Conservation (phyloP, 257 asterid genomes). For the Penstemon newberryi region DNA sequence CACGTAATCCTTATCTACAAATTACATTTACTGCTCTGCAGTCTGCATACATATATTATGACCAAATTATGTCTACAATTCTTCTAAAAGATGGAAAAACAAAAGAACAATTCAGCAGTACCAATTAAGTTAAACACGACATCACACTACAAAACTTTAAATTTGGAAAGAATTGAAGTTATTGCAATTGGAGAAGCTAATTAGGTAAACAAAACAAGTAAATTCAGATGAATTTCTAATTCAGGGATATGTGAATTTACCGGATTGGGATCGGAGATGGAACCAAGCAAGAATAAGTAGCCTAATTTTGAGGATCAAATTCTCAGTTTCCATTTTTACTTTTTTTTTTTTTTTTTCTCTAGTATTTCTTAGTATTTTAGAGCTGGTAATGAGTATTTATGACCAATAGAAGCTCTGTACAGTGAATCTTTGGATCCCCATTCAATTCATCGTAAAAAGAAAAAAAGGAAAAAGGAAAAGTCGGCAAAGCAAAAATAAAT, state of each 20-base stretch:
- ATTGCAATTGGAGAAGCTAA: not conserved
- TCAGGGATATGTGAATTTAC: constrained; percentile 35
- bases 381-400: not conserved
- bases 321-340: constrained; percentile 37
- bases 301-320: constrained; percentile 47
- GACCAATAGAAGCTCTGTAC: not conserved
- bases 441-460: not conserved
- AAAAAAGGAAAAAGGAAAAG: no score
- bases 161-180: no score
- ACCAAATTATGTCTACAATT: no score
- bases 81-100: no score
- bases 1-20: no score
- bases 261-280: constrained; percentile 63
- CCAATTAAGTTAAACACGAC: no score
- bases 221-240: not conserved
- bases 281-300: constrained; percentile 52
- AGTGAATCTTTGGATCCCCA: constrained; percentile 36
- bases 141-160: no score
- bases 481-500: not conserved
- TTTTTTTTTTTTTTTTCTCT: no score
- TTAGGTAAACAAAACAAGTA: not conserved
- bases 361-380: not conserved
- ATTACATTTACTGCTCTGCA: no score
- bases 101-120: no score
- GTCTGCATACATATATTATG: no score